These are phyloP conservation scores for Onygena corvina DNA, from an alignment of 2,329 filamentous ascomycete species.

Conservation along the genomic window DNA sequence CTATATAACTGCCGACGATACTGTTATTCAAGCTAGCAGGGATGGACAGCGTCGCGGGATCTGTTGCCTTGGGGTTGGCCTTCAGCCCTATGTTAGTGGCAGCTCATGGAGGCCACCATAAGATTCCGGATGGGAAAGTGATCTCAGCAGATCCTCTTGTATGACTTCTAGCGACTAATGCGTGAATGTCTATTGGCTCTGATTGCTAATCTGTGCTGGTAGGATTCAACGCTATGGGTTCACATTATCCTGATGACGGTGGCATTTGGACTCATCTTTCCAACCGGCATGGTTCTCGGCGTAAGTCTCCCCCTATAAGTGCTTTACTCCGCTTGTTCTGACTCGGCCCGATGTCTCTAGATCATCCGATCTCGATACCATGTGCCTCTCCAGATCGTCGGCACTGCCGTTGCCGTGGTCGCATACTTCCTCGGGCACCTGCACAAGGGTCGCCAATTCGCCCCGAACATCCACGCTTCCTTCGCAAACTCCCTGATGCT, in stretches of 20 bases:
- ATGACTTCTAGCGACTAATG: conserved; percentile 40
- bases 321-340: conserved; percentile 1
- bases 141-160: conserved; percentile 2
- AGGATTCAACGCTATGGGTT: conserved; percentile 78
- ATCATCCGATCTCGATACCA: conserved; percentile 88
- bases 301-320: conserved; percentile 40
- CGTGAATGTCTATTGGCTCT: background rate
- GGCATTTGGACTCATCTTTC: conserved; percentile 85
- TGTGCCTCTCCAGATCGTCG: conserved; percentile 71
- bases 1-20: background rate
- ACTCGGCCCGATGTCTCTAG: conserved; percentile 34
- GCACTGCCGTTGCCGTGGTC: conserved; percentile 61
- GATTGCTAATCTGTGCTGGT: conserved; percentile 7
- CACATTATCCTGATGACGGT: conserved; percentile 83
- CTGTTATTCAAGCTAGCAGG: background rate
- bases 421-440: conserved; percentile 87
- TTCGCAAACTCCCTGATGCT: conserved; percentile 75
- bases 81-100: background rate
- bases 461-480: conserved; percentile 63
- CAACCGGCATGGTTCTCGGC: conserved; percentile 87
- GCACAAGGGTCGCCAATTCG: conserved; percentile 80
- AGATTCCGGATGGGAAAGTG: conserved; percentile 54
- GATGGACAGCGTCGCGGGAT: background rate
- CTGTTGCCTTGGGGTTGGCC: background rate
- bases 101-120: conserved; percentile 42